phyloP scores from a whole-genome alignment of 371 early-diverging fungal genomes.

The Rhizomucor miehei region DNA sequence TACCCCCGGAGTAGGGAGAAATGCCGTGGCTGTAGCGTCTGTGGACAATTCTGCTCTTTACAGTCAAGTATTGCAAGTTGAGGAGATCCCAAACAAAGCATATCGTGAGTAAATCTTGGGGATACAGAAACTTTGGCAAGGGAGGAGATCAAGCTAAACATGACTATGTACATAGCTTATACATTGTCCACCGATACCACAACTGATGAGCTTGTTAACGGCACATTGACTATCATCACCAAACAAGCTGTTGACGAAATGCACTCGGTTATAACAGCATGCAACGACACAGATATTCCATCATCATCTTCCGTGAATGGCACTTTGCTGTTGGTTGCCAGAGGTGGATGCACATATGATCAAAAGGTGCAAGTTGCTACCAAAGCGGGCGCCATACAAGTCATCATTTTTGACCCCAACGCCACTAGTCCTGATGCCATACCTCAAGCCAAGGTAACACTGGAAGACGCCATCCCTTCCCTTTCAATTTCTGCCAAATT shows the following conservation, averaged over 20 bases:
- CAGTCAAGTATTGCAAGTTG: constrained; percentile 12
- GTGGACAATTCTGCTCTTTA: constrained; percentile 44
- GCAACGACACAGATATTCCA: background rate
- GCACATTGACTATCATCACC: constrained; percentile 15
- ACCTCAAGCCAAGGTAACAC: constrained; percentile 5
- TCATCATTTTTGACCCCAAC: constrained; percentile 47
- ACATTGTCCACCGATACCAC: constrained; percentile 16
- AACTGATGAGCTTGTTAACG: constrained; percentile 20
- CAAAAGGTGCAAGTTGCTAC: constrained; percentile 36
- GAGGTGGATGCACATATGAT: constrained; percentile 53
- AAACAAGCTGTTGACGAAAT: constrained; percentile 6
- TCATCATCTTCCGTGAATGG: constrained; percentile 12
- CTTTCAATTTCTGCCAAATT: constrained; percentile 30
- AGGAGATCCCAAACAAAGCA: constrained; percentile 11
- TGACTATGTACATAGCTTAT: constrained; percentile 22
- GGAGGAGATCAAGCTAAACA: too few species aligned
- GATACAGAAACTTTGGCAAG: too few species aligned
- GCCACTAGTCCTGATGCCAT: constrained; percentile 4
- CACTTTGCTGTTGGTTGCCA: constrained; percentile 44
- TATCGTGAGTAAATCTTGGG: constrained; percentile 27
- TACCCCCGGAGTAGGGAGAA: constrained; percentile 44
- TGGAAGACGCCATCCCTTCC: constrained; percentile 31
- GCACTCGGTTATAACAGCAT: constrained; percentile 2
- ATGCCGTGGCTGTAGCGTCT: constrained; percentile 61
- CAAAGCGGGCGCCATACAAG: constrained; percentile 44